These are phyloP conservation scores for Elongisporangium undulatum DNA, from an alignment of 352 stramenopile genomes.

Conservation along the genomic window DNA sequence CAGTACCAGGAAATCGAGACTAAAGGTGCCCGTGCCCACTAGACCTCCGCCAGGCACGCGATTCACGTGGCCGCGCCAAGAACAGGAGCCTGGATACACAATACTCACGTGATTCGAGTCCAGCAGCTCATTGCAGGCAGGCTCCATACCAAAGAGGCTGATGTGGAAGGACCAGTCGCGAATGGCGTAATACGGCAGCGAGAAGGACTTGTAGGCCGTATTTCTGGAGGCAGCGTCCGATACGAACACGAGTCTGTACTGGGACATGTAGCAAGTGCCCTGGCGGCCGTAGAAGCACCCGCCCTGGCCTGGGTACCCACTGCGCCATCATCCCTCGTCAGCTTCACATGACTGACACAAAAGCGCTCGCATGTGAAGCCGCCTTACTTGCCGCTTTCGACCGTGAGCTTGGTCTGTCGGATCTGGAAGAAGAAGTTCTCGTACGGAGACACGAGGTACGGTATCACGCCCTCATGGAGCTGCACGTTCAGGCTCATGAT, in stretches of 20 bases:
- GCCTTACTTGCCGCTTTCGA: constrained; percentile 77
- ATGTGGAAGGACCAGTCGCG: constrained; percentile 64
- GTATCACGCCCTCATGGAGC: constrained; percentile 50
- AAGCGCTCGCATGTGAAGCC: constrained; percentile 6
- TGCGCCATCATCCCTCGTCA: constrained; percentile 8
- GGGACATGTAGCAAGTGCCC: constrained; percentile 68
- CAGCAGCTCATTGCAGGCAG: neutral
- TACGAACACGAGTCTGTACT: constrained; percentile 75
- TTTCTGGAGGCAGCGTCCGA: constrained; percentile 21
- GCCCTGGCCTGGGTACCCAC: constrained; percentile 76
- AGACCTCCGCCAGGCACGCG: constrained; percentile 62
- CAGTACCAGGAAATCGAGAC: constrained; percentile 50
- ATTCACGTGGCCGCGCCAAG: constrained; percentile 68
- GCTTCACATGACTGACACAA: neutral
- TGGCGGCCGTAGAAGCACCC: constrained; percentile 74
- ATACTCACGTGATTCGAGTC: neutral
- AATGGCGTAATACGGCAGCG: constrained; percentile 73
- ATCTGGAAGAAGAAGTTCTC: constrained; percentile 80
- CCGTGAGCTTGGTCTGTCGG: constrained; percentile 60
- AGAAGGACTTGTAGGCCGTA: constrained; percentile 66
- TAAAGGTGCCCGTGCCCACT: constrained; percentile 55
- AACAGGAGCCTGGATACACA: constrained; percentile 32
- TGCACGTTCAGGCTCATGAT: constrained; percentile 77
- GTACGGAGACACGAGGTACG: constrained; percentile 76
- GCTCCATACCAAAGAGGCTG: constrained; percentile 48